Evolutionary conservation across 2,329 filamentous ascomycete species (phyloP).

Genomic region (Zarea fungicola): DNA sequence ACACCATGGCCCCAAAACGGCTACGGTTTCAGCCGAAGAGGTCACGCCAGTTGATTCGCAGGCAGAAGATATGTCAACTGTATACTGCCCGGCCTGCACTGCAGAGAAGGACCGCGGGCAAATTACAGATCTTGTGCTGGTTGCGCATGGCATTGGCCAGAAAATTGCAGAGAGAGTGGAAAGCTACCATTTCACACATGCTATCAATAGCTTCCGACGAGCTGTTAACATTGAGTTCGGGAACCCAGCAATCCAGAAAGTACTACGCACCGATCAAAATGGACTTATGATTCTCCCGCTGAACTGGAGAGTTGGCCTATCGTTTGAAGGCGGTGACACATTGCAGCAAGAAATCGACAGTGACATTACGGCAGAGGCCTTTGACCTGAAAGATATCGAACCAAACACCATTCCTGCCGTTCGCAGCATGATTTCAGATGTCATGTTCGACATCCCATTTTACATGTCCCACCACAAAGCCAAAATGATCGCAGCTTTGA

Average conservation of each 20-base stretch:
- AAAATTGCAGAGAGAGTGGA: slow-evolving; percentile 93
- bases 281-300: slow-evolving; percentile 91
- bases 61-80: slow-evolving; percentile 20
- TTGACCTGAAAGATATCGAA: slow-evolving; percentile 79
- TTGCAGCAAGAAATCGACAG: slow-evolving; percentile 49
- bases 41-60: slow-evolving; percentile 23
- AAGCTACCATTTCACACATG: slow-evolving; percentile 95
- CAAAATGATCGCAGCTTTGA: slow-evolving; percentile 87
- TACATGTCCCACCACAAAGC: slow-evolving; percentile 95
- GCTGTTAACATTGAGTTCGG: slow-evolving; percentile 80
- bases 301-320: slow-evolving; percentile 88
- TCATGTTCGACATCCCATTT: slow-evolving; percentile 97
- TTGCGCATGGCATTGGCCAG: slow-evolving; percentile 94
- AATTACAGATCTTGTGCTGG: slow-evolving; percentile 82
- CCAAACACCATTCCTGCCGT: slow-evolving; percentile 85
- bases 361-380: slow-evolving; percentile 54
- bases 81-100: slow-evolving; percentile 56
- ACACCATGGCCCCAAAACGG: slow-evolving; percentile 50
- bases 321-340: slow-evolving; percentile 73
- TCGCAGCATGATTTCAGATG: slow-evolving; percentile 89
- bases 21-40: slow-evolving; percentile 23
- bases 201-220: slow-evolving; percentile 84
- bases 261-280: slow-evolving; percentile 71
- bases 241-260: slow-evolving; percentile 65
- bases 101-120: slow-evolving; percentile 59